Evolutionary conservation across 768 basidiomycete species (phyloP).

Genomic region (Lactarius hengduanensis): DNA sequence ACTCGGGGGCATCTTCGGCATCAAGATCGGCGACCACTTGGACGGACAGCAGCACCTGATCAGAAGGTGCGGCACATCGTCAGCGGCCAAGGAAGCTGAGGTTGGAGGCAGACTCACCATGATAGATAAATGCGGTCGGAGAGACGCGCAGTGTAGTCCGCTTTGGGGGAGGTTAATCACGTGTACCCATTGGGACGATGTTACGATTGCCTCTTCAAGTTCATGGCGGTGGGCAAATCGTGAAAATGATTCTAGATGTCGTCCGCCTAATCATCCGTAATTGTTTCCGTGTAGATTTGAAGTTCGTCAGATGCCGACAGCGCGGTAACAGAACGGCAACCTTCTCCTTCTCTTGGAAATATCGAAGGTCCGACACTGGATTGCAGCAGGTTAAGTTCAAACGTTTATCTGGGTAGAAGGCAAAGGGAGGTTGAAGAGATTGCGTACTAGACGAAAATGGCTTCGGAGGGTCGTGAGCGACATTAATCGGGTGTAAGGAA

Average conservation of each 20-base stretch:
- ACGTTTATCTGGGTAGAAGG: slow-evolving; percentile 58
- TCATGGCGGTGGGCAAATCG: slow-evolving; percentile 67
- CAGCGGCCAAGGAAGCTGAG: slow-evolving; percentile 31
- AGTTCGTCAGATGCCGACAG: slow-evolving; percentile 6
- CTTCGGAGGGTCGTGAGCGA: too few relatives aligned
- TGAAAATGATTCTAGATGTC: slow-evolving; percentile 80
- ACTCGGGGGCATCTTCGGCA: slow-evolving; percentile 50
- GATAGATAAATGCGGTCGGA: slow-evolving; percentile 57
- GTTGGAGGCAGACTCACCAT: slow-evolving; percentile 44
- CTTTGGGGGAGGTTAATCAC: slow-evolving; percentile 55
- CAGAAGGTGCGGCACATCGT: slow-evolving; percentile 16
- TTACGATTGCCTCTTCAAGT: slow-evolving; percentile 71
- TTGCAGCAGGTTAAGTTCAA: slow-evolving; percentile 61
- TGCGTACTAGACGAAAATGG: slow-evolving; percentile 66
- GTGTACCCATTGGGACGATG: slow-evolving; percentile 56
- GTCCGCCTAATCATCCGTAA: slow-evolving; percentile 52
- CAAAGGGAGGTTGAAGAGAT: slow-evolving; percentile 60
- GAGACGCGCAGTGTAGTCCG: slow-evolving; percentile 44
- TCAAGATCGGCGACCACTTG: slow-evolving; percentile 82
- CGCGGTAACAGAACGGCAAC: slow-evolving; percentile 3
- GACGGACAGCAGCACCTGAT: slow-evolving; percentile 44
- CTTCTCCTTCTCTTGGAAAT: slow-evolving; percentile 76
- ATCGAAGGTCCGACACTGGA: too few relatives aligned
- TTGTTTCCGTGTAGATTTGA: slow-evolving; percentile 53
- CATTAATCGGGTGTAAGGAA: neutral